Evolutionary conservation across 148 eudicot genomes (phyloP), one percentile per base, ranked within the genome.

Genomic region (Agrostemma githago): DNA sequence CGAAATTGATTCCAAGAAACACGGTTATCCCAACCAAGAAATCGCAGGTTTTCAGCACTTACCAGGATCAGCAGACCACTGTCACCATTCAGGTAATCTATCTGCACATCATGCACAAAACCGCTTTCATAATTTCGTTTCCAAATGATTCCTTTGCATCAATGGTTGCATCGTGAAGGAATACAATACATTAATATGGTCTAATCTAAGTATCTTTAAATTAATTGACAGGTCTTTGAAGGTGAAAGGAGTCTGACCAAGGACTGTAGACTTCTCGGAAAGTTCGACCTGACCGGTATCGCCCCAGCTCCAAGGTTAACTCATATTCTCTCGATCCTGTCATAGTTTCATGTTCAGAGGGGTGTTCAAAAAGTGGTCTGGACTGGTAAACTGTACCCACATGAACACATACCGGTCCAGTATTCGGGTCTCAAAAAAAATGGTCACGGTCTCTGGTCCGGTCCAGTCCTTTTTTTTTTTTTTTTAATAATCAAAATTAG

Each of bases 1-100:
- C 95, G 80, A 90, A 88, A 72, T 88, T 90, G 95, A 90, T 90
- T 64, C 91, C 95, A 12, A 86, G 95, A 73, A 90, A 88, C 88
- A 86, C 87, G 0, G 91, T 90, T 37, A 86, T 88, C 82, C 94
- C 95, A 68, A 86, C 95, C 83, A 90, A 90, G 72, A 88, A 88
- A 77, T 90, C 95, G 59, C 95, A 90, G 79, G 87, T 88, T 39
- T 90, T 90, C 84, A 86, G 91, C 79, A 90, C 91, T 41, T 90
- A 90, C 85, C 95, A 90, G 83, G 95, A 90, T 68, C 95, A 90
- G 78, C 95, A 90, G 79, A 83, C 95, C 53, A 81, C 87, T 6
- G 91, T 90, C 77, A 82, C 91, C 41, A 90, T 90, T 82, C 86
- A 88, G 95, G 94, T 86, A 84, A 26, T 38, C 7, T 53, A 14